Evolutionary conservation across 208 protist genomes (phyloP), one percentile per base, ranked within the genome.

Genomic region (Leishmania martiniquensis): DNA sequence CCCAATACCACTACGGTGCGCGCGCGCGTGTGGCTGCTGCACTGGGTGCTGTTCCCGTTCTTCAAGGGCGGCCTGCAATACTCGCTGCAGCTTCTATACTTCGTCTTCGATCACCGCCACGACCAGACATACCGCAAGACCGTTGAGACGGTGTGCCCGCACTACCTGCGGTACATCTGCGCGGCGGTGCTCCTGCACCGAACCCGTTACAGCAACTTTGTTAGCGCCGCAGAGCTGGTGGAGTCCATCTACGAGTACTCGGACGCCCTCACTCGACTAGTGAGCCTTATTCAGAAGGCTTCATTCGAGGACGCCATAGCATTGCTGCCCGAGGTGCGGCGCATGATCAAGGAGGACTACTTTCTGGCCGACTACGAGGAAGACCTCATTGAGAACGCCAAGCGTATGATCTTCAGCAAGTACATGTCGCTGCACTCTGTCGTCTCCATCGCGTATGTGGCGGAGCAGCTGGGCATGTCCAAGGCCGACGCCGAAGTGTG

Each of bases 11-110:
- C 87, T 34, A 96, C 91, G 42, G 86, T 91, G 49, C 89, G 88
- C 3, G 83, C 87, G 55, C 94, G 95, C 49, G 92, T 88, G 69
- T 97, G 92, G 93, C 84, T 98, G 68, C 85, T 98, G 75, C 95
- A 98, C 84, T 97, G 93, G 93, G 89, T 94, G 25, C 90, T 98
- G 65, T 98, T 98, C 79, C 88, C 94, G n/a, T 97, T 95, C 84
- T 98, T 98, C 87, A 97, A 95, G 86, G 91, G 91, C 39, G 92
- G 91, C 62, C 86, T 78, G 66, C 90, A 95, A 83, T 93, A 95
- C 85, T 88, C 91, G 32, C 77, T 91, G 54, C 84, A 96, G 70
- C 71, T 97, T 62, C 84, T 97, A 49, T 90, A 91, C 83, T 93
- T 92, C 86, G 78, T 96, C 80, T 97, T 97, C 76, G 93, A 95